Evolutionary conservation across 1,139 yeast species (phyloP), one percentile per base, ranked within the genome.

Genomic region (Suhomyces wounanorum): DNA sequence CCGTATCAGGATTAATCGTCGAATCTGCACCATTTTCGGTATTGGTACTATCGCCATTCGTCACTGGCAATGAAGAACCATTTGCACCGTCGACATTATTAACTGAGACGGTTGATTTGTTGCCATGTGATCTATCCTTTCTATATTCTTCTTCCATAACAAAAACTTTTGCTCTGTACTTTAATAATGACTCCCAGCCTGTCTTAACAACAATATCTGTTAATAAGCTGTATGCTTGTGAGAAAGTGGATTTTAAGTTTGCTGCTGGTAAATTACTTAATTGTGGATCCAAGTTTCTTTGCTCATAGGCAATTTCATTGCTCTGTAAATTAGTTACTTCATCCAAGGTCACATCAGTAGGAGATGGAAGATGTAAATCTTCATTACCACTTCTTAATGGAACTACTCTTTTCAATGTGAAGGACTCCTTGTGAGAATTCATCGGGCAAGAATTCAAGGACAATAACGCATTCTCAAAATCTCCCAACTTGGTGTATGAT

Each of bases 121-220:
- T 30, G 1, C 47, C 47, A 18, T 47, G 39, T 37, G 47, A 38
- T 52, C 68, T 69, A 52, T 79, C 84, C 57, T 78, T 78, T 43
- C 82, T 70, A 59, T 89, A 89, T 64, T 94, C 99, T 54, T 88
- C 94, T 66, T 92, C 97, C 99, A 94, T 94, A 31, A 94, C 94
- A 67, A 94, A 94, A 1, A 90, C 91, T 52, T 84, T 81, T 3
- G 97, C 89, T 59, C 99, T 82, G 51, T 85, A 76, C 60, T 82
- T 82, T 63, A 94, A 76, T 50, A 94, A 74, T n/a, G 84, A 81
- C 60, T 90, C 94, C 99, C 99, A 94, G 3, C 98, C 98, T 23
- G 89, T 78, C 49, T 80, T 78, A 50, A 78, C 72, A 33, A 84
- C 87, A 53, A 92, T 83, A 42, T 81, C 83, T 0, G 97, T 89